Conservation (phyloP, 345 rosid species). For the Pistacia atlantica region DNA sequence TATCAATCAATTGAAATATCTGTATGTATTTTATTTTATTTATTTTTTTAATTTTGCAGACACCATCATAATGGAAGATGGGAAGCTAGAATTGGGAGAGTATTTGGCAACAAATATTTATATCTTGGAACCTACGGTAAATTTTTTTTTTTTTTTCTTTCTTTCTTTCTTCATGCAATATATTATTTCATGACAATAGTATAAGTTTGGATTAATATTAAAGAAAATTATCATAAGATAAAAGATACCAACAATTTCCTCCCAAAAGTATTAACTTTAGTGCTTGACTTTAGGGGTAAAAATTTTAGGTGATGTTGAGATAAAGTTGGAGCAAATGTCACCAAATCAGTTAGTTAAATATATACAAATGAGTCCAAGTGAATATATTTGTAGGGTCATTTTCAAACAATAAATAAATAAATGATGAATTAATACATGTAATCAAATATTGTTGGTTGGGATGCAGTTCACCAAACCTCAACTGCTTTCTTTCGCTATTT, state of each 20-base stretch:
- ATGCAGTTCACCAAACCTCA: constrained; percentile 48
- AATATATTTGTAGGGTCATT: neutral
- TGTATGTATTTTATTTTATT: neutral
- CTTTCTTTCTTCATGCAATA: too few relatives aligned
- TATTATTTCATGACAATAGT: too few relatives aligned
- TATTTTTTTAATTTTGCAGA: constrained; percentile 26
- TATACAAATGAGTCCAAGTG: neutral
- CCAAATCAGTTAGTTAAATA: neutral
- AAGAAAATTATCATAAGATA: too few relatives aligned
- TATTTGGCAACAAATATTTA: constrained; percentile 76
- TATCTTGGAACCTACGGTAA: constrained; percentile 78
- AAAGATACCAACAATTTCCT: neutral
- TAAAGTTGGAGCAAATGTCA: neutral
- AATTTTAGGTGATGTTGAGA: neutral
- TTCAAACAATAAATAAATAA: constrained; percentile 7
- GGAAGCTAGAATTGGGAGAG: constrained; percentile 80
- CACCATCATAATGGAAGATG: constrained; percentile 86
- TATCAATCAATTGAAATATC: neutral
- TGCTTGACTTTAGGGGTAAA: neutral
- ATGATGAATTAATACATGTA: neutral
- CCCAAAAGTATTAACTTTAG: neutral
- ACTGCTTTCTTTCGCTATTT: constrained; percentile 32
- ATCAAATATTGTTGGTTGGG: constrained; percentile 31
- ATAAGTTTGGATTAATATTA: too few relatives aligned
- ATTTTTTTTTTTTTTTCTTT: neutral